Evolutionary conservation across 495 filamentous ascomycete species (phyloP).

Genomic region (Talaromyces proteolyticus): DNA sequence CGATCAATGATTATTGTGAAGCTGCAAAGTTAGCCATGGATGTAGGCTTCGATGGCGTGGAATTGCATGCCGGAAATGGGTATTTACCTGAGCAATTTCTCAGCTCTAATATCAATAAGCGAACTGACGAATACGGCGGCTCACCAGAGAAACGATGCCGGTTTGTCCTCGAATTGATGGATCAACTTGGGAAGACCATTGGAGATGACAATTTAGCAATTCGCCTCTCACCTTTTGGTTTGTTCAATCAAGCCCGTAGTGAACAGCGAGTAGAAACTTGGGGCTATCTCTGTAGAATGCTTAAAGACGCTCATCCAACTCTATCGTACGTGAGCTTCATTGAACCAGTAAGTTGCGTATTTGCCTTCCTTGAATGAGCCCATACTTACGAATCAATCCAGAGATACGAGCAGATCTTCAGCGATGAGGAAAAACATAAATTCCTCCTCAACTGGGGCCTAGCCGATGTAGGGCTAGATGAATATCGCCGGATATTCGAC

Average conservation of each 20-base stretch:
- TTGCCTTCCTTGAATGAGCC: too few species aligned
- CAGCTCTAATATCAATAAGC: conserved; percentile 55
- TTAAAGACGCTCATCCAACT: conserved; percentile 39
- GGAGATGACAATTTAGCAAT: conserved; percentile 59
- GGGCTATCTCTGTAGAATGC: conserved; percentile 37
- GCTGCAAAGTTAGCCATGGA: conserved; percentile 58
- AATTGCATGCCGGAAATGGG: conserved; percentile 69
- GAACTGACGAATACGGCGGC: conserved; percentile 63
- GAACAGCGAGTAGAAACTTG: conserved; percentile 40
- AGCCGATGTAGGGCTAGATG: conserved; percentile 24
- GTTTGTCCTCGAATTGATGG: conserved; percentile 54
- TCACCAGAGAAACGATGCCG: conserved; percentile 65
- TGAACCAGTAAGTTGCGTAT: conserved; percentile 33
- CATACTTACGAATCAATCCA: conserved; percentile 12
- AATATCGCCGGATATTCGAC: conserved; percentile 39
- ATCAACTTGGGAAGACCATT: conserved; percentile 50
- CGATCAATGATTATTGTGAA: conserved; percentile 50
- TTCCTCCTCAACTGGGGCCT: conserved; percentile 40
- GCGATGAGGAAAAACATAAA: conserved; percentile 35
- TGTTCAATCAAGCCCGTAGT: conserved; percentile 42
- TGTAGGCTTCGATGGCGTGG: conserved; percentile 73
- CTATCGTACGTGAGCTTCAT: conserved; percentile 49
- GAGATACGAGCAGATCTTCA: conserved; percentile 45
- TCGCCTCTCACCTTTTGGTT: conserved; percentile 40
- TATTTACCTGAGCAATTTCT: conserved; percentile 72